These are phyloP conservation scores for Pisolithus microcarpus DNA, from an alignment of 768 basidiomycete genomes.

Conservation along the genomic window DNA sequence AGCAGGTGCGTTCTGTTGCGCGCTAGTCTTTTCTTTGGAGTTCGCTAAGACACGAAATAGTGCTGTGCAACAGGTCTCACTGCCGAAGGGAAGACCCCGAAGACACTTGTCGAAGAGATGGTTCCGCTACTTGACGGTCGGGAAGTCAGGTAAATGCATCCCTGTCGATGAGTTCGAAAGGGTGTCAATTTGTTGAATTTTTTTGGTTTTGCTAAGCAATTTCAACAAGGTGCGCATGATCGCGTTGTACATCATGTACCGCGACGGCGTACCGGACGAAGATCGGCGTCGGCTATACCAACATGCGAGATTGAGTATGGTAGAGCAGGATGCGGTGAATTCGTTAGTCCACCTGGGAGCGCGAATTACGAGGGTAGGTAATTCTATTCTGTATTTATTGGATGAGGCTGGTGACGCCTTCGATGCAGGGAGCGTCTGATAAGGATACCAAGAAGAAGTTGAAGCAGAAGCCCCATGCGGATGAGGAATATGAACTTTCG, in stretches of 20 bases:
- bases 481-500: slow-evolving; percentile 97
- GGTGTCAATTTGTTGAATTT: not conserved
- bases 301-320: slow-evolving; percentile 79
- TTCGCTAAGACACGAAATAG: slow-evolving; percentile 33
- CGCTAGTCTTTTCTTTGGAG: not conserved
- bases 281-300: slow-evolving; percentile 92
- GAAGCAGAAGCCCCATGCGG: slow-evolving; percentile 64
- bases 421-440: slow-evolving; percentile 58
- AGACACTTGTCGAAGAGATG: slow-evolving; percentile 96
- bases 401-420: not conserved
- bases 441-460: slow-evolving; percentile 74
- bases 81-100: slow-evolving; percentile 90
- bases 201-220: slow-evolving; percentile 46
- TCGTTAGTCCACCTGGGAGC: slow-evolving; percentile 76
- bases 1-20: slow-evolving; percentile 53
- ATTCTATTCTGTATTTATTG: not conserved
- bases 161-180: slow-evolving; percentile 1
- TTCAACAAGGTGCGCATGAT: slow-evolving; percentile 93
- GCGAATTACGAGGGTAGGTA: slow-evolving; percentile 71
- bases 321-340: slow-evolving; percentile 93
- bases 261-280: slow-evolving; percentile 98
- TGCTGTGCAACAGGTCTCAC: slow-evolving; percentile 91
- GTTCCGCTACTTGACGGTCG: slow-evolving; percentile 88
- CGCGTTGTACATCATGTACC: slow-evolving; percentile 87
- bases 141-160: slow-evolving; percentile 62